Conservation (phyloP, 2,329 filamentous ascomycete genomes). For the Xylaria sp. region DNA sequence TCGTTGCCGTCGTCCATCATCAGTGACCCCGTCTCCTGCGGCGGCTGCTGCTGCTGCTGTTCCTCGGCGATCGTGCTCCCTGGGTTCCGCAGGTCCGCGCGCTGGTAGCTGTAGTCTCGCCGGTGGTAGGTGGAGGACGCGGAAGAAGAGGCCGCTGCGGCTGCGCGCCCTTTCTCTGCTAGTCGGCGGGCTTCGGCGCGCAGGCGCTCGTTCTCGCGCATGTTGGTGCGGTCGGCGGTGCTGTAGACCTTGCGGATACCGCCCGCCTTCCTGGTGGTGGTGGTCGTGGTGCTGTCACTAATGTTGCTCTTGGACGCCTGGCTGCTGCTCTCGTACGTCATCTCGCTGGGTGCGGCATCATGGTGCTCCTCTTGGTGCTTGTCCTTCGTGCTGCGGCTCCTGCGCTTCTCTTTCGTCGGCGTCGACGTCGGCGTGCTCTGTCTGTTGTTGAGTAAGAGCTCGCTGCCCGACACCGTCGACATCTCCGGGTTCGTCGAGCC, state of each 20-base stretch:
- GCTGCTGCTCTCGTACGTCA: slow-evolving; percentile 18
- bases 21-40: slow-evolving; percentile 36
- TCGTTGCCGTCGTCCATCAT: slow-evolving; percentile 33
- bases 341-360: slow-evolving; percentile 15
- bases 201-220: slow-evolving; percentile 64
- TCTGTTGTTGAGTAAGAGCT: slow-evolving; percentile 69
- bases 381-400: slow-evolving; percentile 2
- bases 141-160: slow-evolving; percentile 28
- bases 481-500: slow-evolving; percentile 74
- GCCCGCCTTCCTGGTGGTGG: slow-evolving; percentile 44
- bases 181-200: slow-evolving; percentile 66
- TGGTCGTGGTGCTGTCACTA: not conserved
- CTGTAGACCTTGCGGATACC: slow-evolving; percentile 72
- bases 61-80: slow-evolving; percentile 48
- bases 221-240: slow-evolving; percentile 63
- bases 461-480: slow-evolving; percentile 70
- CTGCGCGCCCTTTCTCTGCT: slow-evolving; percentile 63
- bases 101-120: slow-evolving; percentile 65
- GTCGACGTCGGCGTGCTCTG: slow-evolving; percentile 63
- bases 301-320: slow-evolving; percentile 1
- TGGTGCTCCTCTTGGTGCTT: slow-evolving; percentile 11
- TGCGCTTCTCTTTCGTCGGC: slow-evolving; percentile 28
- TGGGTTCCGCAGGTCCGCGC: slow-evolving; percentile 60
- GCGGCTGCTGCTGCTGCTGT: too few relatives aligned
- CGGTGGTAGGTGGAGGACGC: slow-evolving; percentile 9